A percentile compares a stretch with the other conserved stretches of the same genome.
These are phyloP conservation scores for Sphagnum contortum DNA, from an alignment of 225 moss, liverwort and hornwort genomes.

Conservation along the genomic window DNA sequence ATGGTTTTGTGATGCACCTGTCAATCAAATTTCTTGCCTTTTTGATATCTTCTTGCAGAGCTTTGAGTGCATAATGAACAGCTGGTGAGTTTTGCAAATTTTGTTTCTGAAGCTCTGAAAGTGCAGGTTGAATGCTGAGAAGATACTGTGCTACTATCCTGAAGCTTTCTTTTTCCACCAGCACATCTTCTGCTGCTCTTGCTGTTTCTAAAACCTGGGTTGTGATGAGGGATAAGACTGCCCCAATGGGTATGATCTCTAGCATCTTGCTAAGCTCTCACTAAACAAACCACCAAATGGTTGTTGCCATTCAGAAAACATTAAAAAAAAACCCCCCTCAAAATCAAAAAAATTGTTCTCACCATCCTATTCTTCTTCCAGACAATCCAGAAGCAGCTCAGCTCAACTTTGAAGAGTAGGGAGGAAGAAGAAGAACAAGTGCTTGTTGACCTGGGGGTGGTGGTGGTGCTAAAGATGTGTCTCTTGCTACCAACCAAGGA, in stretches of 20 bases:
- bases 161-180: constrained; percentile 43
- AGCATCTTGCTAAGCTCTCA: constrained; percentile 3
- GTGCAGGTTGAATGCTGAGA: constrained; percentile 17
- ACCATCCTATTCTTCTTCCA: too few relatives aligned
- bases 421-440: too few relatives aligned
- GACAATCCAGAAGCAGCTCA: too few relatives aligned
- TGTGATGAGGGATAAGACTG: constrained; percentile 14
- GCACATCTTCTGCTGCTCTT: constrained; percentile 33
- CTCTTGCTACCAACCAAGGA: too few relatives aligned
- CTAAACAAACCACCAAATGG: too few relatives aligned
- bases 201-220: constrained; percentile 34
- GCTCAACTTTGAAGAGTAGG: too few relatives aligned
- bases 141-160: constrained; percentile 19
- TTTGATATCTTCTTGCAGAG: constrained; percentile 20
- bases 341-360: too few relatives aligned
- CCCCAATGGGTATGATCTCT: constrained; percentile 27
- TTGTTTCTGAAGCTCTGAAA: constrained; percentile 16
- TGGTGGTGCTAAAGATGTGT: too few relatives aligned
- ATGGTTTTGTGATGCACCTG: constrained; percentile 25
- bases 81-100: constrained; percentile 18
- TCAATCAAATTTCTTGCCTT: constrained; percentile 21
- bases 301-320: too few relatives aligned
- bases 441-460: too few relatives aligned
- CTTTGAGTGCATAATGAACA: constrained; percentile 19
- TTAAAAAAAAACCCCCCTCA: too few relatives aligned